Evolutionary conservation across 371 early-diverging fungal genomes (phyloP), one percentile per base, ranked within the genome.

Genomic region (Dichotomocladium elegans): DNA sequence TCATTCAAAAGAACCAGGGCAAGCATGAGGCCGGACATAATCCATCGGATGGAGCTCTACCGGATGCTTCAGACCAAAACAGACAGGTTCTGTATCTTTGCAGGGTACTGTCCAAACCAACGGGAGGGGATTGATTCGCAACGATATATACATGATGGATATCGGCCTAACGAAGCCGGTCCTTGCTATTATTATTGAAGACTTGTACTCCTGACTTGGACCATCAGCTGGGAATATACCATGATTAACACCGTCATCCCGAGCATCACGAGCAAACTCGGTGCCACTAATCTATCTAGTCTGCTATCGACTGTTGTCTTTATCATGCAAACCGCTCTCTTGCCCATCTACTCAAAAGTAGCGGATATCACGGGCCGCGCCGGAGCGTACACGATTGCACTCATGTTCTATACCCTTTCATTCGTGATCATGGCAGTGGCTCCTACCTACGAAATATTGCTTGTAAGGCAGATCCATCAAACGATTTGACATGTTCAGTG

Each of bases 321-420:
- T 30, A 63, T 65, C 29, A 30, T 65, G 3, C 43, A 57, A 24
- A 54, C 61, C 11, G 61, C 55, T 0, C 37, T 61, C 8, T 51
- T 65, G 1, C 66, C 66, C 9, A 47, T 61, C 27, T 65, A 65
- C 37, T 58, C 66, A 22, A 65, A 61, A 31, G 15, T 65, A 22
- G 57, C 58, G 12, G 66, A 65, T 43, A 37, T 50, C 33, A 55
- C 55, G n/a, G 66, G 66, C 11, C 57, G 66, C 37, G 47, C 66
- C 25, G 48, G 41, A 6, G 43, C 55, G 4, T 51, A 50, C 31
- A 55, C 56, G 4, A 27, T 28, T 5, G 47, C 66, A 5, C 41
- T 61, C 10, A n/a, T 51, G 3, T 54, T 58, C 10, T 58, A 55
- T 47, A 25, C 57, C 4, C 27, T 58, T 10, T 49, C 61, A 14